These are phyloP conservation scores for Coemansia sp. DNA, from an alignment of 192 early-diverging fungal species.

Conservation along the genomic window DNA sequence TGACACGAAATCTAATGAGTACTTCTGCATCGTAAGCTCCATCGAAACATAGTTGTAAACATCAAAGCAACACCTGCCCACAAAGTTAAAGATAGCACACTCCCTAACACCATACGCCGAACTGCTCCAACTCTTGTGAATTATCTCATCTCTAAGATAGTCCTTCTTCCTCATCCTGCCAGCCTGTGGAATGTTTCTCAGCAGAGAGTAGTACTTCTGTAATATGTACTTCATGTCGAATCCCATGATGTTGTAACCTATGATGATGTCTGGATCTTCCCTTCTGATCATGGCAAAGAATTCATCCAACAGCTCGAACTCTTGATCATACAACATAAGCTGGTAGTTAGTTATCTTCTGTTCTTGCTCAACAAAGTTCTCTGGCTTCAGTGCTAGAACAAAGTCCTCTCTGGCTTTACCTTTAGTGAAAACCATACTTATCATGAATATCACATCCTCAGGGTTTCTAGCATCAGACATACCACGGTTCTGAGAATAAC, in stretches of 20 bases:
- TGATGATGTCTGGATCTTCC: slow-evolving; percentile 14
- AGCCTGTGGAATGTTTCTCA: slow-evolving; percentile 22
- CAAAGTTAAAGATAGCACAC: slow-evolving; percentile 13
- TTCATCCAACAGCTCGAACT: slow-evolving; percentile 12
- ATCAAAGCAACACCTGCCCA: slow-evolving; percentile 23
- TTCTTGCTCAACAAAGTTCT: background rate
- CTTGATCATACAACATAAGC: background rate
- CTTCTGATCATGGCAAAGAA: slow-evolving; percentile 18
- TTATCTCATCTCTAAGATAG: slow-evolving; percentile 14
- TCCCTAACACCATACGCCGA: slow-evolving; percentile 23
- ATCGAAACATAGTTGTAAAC: slow-evolving; percentile 14
- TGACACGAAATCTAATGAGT: slow-evolving; percentile 26
- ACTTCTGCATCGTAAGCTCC: slow-evolving; percentile 22
- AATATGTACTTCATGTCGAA: slow-evolving; percentile 29
- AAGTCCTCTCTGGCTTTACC: background rate
- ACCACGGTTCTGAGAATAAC: slow-evolving; percentile 7
- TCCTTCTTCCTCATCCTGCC: slow-evolving; percentile 2
- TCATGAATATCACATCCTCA: slow-evolving; percentile 21
- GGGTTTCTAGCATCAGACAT: slow-evolving; percentile 15
- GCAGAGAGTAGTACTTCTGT: slow-evolving; percentile 15
- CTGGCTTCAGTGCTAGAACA: slow-evolving; percentile 4
- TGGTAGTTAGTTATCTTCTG: background rate
- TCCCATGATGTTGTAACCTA: slow-evolving; percentile 20
- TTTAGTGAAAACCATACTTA: slow-evolving; percentile 12
- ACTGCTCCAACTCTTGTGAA: slow-evolving; percentile 18